Conservation (phyloP, 306 rosid genomes). For the Chamaecrista fasciculata region DNA sequence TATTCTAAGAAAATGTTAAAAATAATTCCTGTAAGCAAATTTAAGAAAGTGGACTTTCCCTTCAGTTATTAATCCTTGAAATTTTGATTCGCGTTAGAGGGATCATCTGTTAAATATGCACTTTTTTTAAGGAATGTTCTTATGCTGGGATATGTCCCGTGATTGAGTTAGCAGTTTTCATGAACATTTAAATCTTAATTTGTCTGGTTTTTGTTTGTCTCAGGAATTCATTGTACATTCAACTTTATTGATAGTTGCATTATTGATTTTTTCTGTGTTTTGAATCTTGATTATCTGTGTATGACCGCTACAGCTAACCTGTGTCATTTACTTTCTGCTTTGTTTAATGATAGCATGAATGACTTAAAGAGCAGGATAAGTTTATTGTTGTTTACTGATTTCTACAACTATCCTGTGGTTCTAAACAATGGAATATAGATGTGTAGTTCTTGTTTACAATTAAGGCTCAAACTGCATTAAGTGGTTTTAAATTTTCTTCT, state of each 20-base stretch:
- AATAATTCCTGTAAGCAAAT: neutral
- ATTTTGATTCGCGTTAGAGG: neutral
- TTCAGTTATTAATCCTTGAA: neutral
- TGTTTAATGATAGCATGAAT: neutral
- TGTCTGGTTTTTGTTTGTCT: neutral
- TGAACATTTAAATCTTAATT: neutral
- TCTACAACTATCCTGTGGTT: neutral
- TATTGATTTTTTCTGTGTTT: neutral
- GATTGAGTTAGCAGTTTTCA: slow-evolving; percentile 1
- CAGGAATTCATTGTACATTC: neutral
- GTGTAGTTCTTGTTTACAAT: neutral
- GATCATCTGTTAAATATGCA: slow-evolving; percentile 1
- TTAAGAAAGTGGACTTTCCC: neutral
- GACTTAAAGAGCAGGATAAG: neutral
- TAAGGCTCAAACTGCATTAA: neutral
- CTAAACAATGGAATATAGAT: neutral
- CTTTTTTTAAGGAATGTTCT: neutral
- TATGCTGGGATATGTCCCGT: neutral
- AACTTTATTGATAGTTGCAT: neutral
- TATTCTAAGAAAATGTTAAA: neutral
- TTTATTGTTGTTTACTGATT: neutral
- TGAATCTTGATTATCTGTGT: neutral
- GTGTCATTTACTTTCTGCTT: neutral
- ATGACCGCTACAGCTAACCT: neutral
- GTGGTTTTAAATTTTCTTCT: neutral